These are phyloP conservation scores for Dalechampia spathulata DNA, from an alignment of 441 rosid species.

Conservation along the genomic window DNA sequence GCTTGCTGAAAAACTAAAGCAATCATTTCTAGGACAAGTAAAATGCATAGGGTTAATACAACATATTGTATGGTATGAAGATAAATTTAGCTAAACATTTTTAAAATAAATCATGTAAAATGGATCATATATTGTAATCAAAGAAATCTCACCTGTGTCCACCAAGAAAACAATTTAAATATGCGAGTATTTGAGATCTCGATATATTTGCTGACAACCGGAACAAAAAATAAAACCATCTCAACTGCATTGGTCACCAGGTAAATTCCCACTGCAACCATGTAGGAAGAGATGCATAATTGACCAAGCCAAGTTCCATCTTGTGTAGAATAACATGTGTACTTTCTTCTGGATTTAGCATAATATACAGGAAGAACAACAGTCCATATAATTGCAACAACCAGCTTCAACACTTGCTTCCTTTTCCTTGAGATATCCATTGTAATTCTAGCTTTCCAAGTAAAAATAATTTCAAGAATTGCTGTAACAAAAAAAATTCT, in stretches of 20 bases:
- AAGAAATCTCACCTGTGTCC: constrained; percentile 65
- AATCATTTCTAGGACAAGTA: not conserved
- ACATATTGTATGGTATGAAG: not conserved
- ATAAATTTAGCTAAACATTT: not conserved
- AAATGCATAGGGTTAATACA: not conserved
- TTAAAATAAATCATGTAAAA: not conserved
- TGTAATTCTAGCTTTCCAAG: constrained; percentile 74
- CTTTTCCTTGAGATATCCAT: constrained; percentile 58
- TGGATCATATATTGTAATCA: constrained; percentile 3
- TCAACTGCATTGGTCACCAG: constrained; percentile 64
- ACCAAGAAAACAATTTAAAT: constrained; percentile 58
- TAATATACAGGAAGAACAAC: constrained; percentile 74
- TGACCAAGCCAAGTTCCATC: constrained; percentile 75
- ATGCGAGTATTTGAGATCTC: constrained; percentile 70
- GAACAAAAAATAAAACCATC: constrained; percentile 85
- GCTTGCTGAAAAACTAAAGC: not conserved
- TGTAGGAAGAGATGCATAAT: constrained; percentile 77
- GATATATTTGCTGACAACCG: constrained; percentile 70
- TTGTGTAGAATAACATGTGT: constrained; percentile 65
- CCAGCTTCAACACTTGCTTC: constrained; percentile 67
- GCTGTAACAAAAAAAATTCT: constrained; percentile 48
- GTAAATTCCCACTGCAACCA: constrained; percentile 81
- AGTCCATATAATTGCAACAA: constrained; percentile 69
- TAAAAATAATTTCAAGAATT: constrained; percentile 72
- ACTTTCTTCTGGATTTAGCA: constrained; percentile 71